Evolutionary conservation across 2,329 filamentous ascomycete genomes (phyloP).

Genomic region (Curvularia sp.): DNA sequence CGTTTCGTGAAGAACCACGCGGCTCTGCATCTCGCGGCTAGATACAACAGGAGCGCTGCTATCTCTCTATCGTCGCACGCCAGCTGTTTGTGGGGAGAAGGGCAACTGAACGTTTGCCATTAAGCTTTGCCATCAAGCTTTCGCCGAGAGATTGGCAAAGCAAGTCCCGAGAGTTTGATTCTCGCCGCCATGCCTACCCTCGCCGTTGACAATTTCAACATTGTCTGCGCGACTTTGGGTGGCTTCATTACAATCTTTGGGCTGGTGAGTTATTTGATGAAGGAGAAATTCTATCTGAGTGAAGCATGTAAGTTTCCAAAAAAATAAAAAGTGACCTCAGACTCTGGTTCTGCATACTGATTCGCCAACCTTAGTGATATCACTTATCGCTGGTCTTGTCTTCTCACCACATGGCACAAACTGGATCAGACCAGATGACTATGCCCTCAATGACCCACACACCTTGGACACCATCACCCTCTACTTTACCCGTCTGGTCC

Average conservation of each 20-base stretch:
- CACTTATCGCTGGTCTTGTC: slow-evolving; percentile 76
- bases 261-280: slow-evolving; percentile 85
- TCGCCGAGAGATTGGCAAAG: slow-evolving; percentile 12
- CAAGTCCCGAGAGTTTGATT: background rate
- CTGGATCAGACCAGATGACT: slow-evolving; percentile 75
- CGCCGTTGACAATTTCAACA: slow-evolving; percentile 78
- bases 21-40: background rate
- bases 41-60: background rate
- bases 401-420: slow-evolving; percentile 82
- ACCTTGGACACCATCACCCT: slow-evolving; percentile 77
- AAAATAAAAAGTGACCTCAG: background rate
- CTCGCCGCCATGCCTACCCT: slow-evolving; percentile 64
- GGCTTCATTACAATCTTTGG: slow-evolving; percentile 92
- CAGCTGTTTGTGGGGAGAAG: background rate
- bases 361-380: slow-evolving; percentile 69
- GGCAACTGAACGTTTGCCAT: background rate
- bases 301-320: slow-evolving; percentile 73
- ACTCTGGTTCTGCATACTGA: background rate
- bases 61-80: background rate
- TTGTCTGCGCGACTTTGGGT: slow-evolving; percentile 78
- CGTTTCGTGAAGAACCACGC: background rate
- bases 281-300: slow-evolving; percentile 89
- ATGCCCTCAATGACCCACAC: slow-evolving; percentile 64
- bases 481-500: slow-evolving; percentile 83
- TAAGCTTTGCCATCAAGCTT: slow-evolving; percentile 17